These are phyloP conservation scores for Cylindrodendrum hubeiense DNA, from an alignment of 2,329 filamentous ascomycete genomes.

Conservation along the genomic window DNA sequence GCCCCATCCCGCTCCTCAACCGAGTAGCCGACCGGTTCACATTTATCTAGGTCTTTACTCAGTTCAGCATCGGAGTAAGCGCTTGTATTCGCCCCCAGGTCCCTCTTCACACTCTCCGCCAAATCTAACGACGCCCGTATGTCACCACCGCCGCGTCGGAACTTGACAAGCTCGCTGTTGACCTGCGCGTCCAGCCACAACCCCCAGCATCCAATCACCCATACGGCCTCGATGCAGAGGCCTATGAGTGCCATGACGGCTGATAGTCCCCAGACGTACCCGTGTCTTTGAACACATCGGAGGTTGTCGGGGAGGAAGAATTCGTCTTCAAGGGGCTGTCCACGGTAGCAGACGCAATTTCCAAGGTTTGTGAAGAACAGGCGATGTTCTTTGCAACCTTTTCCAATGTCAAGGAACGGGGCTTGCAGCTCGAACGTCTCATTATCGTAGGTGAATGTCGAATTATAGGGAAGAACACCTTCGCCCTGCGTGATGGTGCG, in stretches of 20 bases:
- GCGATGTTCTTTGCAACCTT: not conserved
- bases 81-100: not conserved
- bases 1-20: not conserved
- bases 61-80: conserved; percentile 6
- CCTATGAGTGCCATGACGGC: not conserved
- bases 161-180: conserved; percentile 1
- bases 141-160: not conserved
- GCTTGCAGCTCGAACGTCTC: not conserved
- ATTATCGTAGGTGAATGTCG: conserved; percentile 1
- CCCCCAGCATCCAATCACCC: not conserved
- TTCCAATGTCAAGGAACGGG: conserved; percentile 1
- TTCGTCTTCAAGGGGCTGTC: not conserved
- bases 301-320: not conserved
- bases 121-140: not conserved
- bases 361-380: conserved; percentile 1
- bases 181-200: conserved; percentile 4
- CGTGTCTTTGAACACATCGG: not conserved
- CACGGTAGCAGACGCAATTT: conserved; percentile 4
- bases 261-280: conserved; percentile 1
- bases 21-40: not conserved
- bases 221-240: not conserved
- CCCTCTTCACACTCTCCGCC: not conserved
- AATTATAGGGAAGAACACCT: conserved; percentile 3
- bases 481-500: not conserved
- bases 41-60: not conserved